Evolutionary conservation across 768 basidiomycete species (phyloP), one percentile per base, ranked within the genome.

Genomic region (Clathrus columnatus): DNA sequence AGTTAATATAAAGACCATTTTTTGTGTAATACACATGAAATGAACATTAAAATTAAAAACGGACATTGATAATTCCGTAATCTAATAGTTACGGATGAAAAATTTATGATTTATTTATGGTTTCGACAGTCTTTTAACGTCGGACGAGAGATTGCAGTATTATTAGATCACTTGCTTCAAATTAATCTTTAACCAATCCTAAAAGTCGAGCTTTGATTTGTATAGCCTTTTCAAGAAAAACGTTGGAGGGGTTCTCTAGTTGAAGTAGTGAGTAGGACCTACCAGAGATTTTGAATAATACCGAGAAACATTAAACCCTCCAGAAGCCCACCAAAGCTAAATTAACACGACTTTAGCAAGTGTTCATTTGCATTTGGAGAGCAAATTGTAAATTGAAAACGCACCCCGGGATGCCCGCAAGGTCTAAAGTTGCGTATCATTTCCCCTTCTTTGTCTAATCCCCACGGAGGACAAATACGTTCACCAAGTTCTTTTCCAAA

Each of bases 381-480:
- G 51, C 7, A 36, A 36, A 5, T 14, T 36, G 14, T n/a, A 10
- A 17, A 32, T 53, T 23, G 16, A 36, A 42, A 20, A 54, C 53
- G 45, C 21, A 54, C 53, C 21, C 72, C 74, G 18, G 73, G 74
- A 59, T 74, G 71, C 1, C 75, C 75, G 2, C 71, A 67, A 5
- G 72, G 73, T 14, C 70, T 65, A 54, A 71, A 75, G 50, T 65
- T 61, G 3, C 70, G 70, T 30, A 58, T 60, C 2, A 71, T 29
- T 53, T 76, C 75, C 0, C 72, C 74, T 57, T 75, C 75, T 16
- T 67, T 64, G 54, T 77, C 72, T 14, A 75, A 30, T 0, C 73
- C 73, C 69, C 70, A 73, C 1, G 73, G 60, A 17, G 53, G 61
- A 16, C 62, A 58, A 6, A 69, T 70, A 10, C 61, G 56, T 16